These are phyloP conservation scores for Termitomyces sp. DNA, from an alignment of 768 basidiomycete species.

Conservation along the genomic window DNA sequence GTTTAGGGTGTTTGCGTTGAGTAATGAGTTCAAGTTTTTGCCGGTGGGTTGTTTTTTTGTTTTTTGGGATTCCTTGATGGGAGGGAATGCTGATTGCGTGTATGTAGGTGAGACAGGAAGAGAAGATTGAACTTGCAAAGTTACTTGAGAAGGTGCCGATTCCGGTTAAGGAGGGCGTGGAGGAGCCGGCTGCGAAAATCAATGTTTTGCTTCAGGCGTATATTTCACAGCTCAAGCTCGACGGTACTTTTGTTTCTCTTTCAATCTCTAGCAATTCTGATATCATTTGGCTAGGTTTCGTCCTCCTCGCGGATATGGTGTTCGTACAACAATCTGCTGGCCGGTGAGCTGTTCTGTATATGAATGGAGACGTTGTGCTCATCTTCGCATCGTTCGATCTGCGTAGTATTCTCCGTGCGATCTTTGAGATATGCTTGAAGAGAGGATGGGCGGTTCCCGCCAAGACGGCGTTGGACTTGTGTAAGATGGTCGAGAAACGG, in stretches of 20 bases:
- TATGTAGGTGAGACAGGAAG: constrained; percentile 27
- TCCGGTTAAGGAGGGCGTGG: constrained; percentile 93
- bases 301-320: constrained; percentile 88
- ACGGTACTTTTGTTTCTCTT: constrained; percentile 40
- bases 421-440: constrained; percentile 97
- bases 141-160: constrained; percentile 93
- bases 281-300: constrained; percentile 48
- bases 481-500: constrained; percentile 91
- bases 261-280: background rate
- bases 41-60: constrained; percentile 51
- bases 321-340: constrained; percentile 98
- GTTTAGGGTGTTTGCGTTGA: constrained; percentile 92
- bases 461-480: constrained; percentile 84
- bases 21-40: constrained; percentile 91
- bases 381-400: background rate
- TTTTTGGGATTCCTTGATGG: background rate
- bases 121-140: constrained; percentile 87
- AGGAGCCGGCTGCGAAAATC: constrained; percentile 96
- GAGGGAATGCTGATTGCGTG: background rate
- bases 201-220: constrained; percentile 94
- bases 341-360: constrained; percentile 40
- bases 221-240: constrained; percentile 90
- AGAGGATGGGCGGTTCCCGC: constrained; percentile 97
- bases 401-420: constrained; percentile 81
- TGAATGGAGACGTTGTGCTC: background rate